Conservation (phyloP, 1,284 basidiomycete species). For the Mycosarcoma maydis region DNA sequence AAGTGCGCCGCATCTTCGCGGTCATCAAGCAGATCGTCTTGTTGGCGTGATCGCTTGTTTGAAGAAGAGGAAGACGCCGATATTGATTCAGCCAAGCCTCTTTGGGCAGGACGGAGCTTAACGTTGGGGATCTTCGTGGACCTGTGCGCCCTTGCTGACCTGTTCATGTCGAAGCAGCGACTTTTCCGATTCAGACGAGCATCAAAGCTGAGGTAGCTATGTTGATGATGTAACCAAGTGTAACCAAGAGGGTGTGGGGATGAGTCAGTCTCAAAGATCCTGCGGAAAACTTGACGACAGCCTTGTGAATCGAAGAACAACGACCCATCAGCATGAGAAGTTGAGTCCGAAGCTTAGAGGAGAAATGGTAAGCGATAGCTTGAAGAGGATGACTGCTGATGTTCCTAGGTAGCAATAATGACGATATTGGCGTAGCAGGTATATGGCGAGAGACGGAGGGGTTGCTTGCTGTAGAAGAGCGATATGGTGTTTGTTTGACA, state of each 20-base stretch:
- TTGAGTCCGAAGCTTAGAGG: too few relatives aligned
- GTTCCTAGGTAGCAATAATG: not conserved
- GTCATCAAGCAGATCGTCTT: constrained; percentile 34
- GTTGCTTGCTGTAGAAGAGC: not conserved
- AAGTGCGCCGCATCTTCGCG: constrained; percentile 58
- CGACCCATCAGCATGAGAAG: too few relatives aligned
- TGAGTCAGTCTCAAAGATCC: too few relatives aligned
- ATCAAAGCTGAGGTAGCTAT: too few relatives aligned
- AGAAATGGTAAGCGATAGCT: too few relatives aligned
- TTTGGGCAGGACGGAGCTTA: constrained; percentile 56
- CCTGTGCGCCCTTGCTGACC: constrained; percentile 52
- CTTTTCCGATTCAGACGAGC: not conserved
- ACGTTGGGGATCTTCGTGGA: constrained; percentile 65
- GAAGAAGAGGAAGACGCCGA: constrained; percentile 9
- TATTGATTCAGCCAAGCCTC: constrained; percentile 1
- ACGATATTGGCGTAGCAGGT: not conserved
- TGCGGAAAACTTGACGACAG: too few relatives aligned
- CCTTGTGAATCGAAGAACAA: too few relatives aligned
- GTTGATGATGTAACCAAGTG: too few relatives aligned
- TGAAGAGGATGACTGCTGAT: too few relatives aligned
- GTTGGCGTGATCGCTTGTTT: constrained; percentile 12
- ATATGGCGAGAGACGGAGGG: not conserved
- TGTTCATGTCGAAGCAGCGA: constrained; percentile 44
- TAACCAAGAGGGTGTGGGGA: too few relatives aligned
- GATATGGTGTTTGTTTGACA: not conserved